Conservation (phyloP, 768 basidiomycete species). For the Termitomyces sp. region DNA sequence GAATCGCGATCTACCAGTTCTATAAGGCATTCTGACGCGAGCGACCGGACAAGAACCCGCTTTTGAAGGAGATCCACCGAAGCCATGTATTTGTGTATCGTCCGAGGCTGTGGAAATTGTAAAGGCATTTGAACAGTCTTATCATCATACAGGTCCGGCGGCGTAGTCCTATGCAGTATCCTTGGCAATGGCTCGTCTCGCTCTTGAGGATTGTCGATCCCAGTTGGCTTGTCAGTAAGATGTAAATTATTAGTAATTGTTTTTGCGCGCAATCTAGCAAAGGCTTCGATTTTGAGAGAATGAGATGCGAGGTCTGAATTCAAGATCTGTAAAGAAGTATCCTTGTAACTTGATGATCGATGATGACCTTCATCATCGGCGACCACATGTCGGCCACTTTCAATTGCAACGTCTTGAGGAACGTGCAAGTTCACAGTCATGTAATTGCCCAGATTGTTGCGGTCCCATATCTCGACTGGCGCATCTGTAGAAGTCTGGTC, state of each 20-base stretch:
- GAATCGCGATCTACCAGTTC: constrained; percentile 61
- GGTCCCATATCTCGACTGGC: neutral
- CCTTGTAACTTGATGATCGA: neutral
- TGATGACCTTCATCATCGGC: neutral
- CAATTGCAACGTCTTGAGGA: neutral
- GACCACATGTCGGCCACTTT: neutral
- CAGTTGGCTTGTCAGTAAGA: constrained; percentile 1
- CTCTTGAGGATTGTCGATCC: neutral
- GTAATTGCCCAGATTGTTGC: no score
- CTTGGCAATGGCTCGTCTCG: neutral
- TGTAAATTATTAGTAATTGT: constrained; percentile 17
- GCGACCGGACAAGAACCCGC: constrained; percentile 48
- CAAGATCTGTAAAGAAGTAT: neutral
- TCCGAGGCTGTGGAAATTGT: constrained; percentile 23
- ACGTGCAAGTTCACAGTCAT: neutral
- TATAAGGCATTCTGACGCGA: constrained; percentile 44
- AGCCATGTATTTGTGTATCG: constrained; percentile 59
- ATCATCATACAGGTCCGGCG: constrained; percentile 36
- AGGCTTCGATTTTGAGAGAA: constrained; percentile 29
- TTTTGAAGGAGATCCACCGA: constrained; percentile 69
- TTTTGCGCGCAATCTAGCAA: constrained; percentile 36
- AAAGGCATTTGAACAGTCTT: constrained; percentile 42
- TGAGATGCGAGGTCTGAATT: constrained; percentile 12
- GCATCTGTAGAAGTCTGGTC: neutral
- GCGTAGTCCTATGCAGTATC: constrained; percentile 20